A percentile compares a stretch with the other conserved stretches of the same genome.
These are phyloP conservation scores for Dictyostelium intermedium DNA, from an alignment of 78 protist genomes.

Conservation along the genomic window DNA sequence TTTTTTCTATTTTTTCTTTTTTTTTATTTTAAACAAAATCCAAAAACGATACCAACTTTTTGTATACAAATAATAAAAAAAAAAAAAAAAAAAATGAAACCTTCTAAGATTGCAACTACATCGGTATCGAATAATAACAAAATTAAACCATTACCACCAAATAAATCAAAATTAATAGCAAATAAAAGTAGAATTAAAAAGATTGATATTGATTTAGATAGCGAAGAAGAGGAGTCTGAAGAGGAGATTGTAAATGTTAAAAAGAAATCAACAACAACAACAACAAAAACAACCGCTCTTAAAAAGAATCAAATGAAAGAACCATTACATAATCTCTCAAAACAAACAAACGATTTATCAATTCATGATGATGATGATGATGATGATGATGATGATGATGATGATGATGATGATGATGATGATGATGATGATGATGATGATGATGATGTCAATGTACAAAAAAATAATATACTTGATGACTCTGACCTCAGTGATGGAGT, in stretches of 20 bases:
- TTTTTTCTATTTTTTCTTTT: no score
- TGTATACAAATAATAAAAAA: background rate
- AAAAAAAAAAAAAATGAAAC: background rate
- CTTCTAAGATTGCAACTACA: background rate
- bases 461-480: background rate
- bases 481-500: background rate
- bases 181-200: background rate
- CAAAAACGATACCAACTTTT: no score
- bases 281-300: background rate
- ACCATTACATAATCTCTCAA: background rate
- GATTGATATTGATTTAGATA: background rate
- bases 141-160: background rate
- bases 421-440: background rate
- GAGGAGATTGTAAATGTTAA: background rate
- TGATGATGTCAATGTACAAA: background rate
- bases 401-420: background rate
- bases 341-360: background rate
- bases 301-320: background rate
- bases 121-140: background rate
- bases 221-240: background rate
- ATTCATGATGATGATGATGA: background rate
- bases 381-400: background rate
- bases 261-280: background rate
- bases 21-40: no score
- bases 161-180: background rate